These are phyloP conservation scores for Acrodontium crateriforme DNA, from an alignment of 2,329 filamentous ascomycete genomes.

Conservation along the genomic window DNA sequence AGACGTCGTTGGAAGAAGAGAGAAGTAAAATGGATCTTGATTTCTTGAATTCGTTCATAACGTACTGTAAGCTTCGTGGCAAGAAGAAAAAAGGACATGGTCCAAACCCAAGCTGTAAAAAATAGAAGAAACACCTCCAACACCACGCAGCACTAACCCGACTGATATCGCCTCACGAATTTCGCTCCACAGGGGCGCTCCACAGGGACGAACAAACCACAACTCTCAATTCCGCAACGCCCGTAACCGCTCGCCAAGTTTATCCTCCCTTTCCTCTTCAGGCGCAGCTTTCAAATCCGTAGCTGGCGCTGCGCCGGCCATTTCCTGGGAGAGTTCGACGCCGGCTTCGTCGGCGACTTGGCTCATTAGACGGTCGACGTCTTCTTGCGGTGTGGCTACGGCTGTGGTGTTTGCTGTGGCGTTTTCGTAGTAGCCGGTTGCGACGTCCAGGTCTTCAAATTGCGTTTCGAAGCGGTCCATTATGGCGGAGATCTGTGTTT, in stretches of 20 bases:
- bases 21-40: too few relatives aligned
- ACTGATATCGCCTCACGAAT: not conserved
- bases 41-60: too few relatives aligned
- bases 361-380: slow-evolving; percentile 71
- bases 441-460: slow-evolving; percentile 38
- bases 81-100: too few relatives aligned
- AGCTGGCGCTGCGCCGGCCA: slow-evolving; percentile 44
- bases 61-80: too few relatives aligned
- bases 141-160: not conserved
- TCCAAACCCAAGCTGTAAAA: too few relatives aligned
- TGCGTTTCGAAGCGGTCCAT: slow-evolving; percentile 53
- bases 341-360: slow-evolving; percentile 82
- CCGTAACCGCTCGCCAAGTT: slow-evolving; percentile 45
- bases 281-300: slow-evolving; percentile 38
- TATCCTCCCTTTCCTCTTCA: slow-evolving; percentile 67
- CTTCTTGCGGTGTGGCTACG: slow-evolving; percentile 63
- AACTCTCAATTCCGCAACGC: slow-evolving; percentile 33
- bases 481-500: slow-evolving; percentile 43
- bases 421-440: slow-evolving; percentile 64
- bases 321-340: slow-evolving; percentile 65
- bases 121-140: too few relatives aligned
- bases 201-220: too few relatives aligned
- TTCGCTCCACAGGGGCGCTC: not conserved
- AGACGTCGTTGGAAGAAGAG: too few relatives aligned
- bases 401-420: slow-evolving; percentile 68